These are phyloP conservation scores for Triangularia verruculosa DNA, from an alignment of 2,329 filamentous ascomycete genomes.

Conservation along the genomic window DNA sequence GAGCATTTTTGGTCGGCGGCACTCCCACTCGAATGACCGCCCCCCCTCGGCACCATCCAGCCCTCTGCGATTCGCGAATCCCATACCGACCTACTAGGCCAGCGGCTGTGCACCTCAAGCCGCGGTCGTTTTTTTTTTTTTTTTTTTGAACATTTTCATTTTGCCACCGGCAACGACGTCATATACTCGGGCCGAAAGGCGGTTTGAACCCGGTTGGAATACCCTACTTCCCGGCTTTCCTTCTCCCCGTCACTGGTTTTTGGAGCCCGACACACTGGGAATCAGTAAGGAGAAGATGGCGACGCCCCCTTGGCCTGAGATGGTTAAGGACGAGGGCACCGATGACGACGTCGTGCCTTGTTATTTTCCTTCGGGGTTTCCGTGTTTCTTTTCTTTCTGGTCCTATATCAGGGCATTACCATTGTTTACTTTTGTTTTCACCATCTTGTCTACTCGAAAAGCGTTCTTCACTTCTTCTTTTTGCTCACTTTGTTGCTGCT, in stretches of 20 bases:
- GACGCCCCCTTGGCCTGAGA: neutral
- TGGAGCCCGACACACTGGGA: neutral
- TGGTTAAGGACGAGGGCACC: neutral
- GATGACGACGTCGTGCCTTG: neutral
- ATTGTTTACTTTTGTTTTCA: neutral
- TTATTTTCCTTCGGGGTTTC: neutral
- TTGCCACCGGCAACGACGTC: slow-evolving; percentile 4
- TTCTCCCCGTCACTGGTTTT: neutral
- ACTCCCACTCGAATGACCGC: slow-evolving; percentile 21
- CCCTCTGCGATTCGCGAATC: slow-evolving; percentile 21
- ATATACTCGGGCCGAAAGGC: slow-evolving; percentile 8
- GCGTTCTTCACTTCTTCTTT: neutral
- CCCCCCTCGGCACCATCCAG: slow-evolving; percentile 22
- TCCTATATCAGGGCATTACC: neutral
- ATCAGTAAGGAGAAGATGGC: neutral
- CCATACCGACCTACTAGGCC: slow-evolving; percentile 21
- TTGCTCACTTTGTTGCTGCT: neutral
- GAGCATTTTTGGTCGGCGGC: slow-evolving; percentile 34
- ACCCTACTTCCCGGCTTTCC: slow-evolving; percentile 1
- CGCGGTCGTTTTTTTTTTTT: neutral
- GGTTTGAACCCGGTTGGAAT: slow-evolving; percentile 7
- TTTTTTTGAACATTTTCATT: neutral
- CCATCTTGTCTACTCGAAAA: neutral
- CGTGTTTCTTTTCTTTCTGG: neutral
- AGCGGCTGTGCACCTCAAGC: neutral